Conservation (phyloP, 2,329 filamentous ascomycete genomes). For the Leptographium wingfieldii region DNA sequence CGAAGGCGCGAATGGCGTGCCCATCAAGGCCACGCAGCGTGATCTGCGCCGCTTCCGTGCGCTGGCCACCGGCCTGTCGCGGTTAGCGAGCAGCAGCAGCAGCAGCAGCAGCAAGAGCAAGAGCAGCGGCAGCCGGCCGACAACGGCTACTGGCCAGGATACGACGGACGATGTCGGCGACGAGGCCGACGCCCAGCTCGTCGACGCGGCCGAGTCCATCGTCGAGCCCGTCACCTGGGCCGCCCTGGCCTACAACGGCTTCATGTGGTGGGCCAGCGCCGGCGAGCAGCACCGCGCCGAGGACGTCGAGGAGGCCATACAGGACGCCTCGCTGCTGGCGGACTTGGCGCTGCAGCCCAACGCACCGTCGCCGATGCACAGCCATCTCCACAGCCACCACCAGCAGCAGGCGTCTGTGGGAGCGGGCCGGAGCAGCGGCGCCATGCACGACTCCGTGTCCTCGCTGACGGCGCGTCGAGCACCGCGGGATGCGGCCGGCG, state of each 20-base stretch:
- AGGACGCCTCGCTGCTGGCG: slow-evolving; percentile 42
- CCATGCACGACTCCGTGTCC: slow-evolving; percentile 30
- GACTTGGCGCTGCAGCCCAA: slow-evolving; percentile 29
- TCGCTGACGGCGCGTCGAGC: slow-evolving; percentile 22
- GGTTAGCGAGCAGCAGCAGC: slow-evolving; percentile 19
- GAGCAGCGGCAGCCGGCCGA: slow-evolving; percentile 14
- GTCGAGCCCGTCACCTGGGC: slow-evolving; percentile 57
- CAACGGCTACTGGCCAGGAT: not conserved
- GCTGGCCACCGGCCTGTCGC: slow-evolving; percentile 50
- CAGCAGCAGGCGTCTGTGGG: not conserved
- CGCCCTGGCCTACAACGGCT: slow-evolving; percentile 65
- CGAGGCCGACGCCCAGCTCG: slow-evolving; percentile 21
- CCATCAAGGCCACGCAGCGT: slow-evolving; percentile 76
- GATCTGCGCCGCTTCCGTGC: slow-evolving; percentile 71
- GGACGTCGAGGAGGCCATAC: slow-evolving; percentile 43
- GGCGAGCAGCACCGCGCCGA: slow-evolving; percentile 56
- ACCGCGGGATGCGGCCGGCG: not conserved
- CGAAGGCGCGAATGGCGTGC: slow-evolving; percentile 48
- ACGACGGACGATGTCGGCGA: not conserved
- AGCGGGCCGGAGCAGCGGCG: slow-evolving; percentile 13
- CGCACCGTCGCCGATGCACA: not conserved
- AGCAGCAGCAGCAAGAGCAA: slow-evolving; percentile 10
- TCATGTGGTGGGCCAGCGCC: slow-evolving; percentile 85
- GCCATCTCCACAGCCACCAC: not conserved
- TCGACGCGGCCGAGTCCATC: slow-evolving; percentile 40